Base-by-base conservation (phyloP, 768 basidiomycete genomes). In the Collybiopsis luxurians region DNA sequence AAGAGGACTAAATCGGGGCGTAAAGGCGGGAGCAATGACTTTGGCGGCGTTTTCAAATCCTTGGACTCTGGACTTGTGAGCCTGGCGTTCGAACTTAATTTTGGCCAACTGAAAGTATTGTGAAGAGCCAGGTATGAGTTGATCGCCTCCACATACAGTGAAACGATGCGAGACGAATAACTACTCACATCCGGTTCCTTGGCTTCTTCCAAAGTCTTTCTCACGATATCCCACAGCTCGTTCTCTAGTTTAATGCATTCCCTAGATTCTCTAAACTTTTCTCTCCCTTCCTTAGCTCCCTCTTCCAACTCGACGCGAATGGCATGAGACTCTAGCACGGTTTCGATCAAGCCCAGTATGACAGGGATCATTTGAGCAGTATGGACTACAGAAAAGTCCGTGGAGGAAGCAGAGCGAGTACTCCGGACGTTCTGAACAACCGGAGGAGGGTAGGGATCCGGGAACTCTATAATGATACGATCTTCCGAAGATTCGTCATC, bases 311-410 rank as follows among this genome's bases (percentile, higher is more conserved):
- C 87, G 28, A 81, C 77, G 12, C 82, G 80, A 21, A 88, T 69
- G 17, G 65, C 62, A 44, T 74, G 69, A 7, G 84, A 77, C 26
- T 76, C 67, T 17, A 84, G 61, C 2, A 73, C 77, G 6, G 69
- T 69, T 38, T 87, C 76, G 13, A 88, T 77, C n/a, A 93, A 72
- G 3, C 81, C 78, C 6, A 76, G 59, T 27, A 92, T 64, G 21
- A 89, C 76, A 15, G 90, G 89, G 13, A 92, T 72, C 62, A 92
- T 75, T 61, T 91, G 90, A 4, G 77, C 77, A 0, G 87, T 73
- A 19, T 64, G 66, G 3, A 72, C 67, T 63, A 77, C 77, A 59
- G 58, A 71, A 56, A 67, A 73, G 56, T 54, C 57, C 36, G 56
- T 69, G 21, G 66, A 65, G 15, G 71, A 66, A 36, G 49, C 59